Conservation (phyloP, 2,329 filamentous ascomycete species). For the Periconia sp. region DNA sequence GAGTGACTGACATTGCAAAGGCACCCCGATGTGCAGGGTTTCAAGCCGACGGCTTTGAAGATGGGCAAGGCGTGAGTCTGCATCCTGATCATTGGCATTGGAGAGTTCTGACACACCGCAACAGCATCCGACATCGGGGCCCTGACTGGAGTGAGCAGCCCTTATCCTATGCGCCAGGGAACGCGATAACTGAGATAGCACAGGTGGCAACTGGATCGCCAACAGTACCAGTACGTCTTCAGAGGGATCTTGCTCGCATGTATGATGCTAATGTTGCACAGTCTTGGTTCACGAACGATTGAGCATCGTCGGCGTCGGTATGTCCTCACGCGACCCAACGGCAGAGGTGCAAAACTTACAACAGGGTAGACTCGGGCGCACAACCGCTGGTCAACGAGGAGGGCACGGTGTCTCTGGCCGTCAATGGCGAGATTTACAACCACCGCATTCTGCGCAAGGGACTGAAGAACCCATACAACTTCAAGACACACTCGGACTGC, state of each 20-base stretch:
- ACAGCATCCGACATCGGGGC: constrained; percentile 89
- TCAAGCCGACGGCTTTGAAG: constrained; percentile 92
- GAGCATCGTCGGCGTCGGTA: constrained; percentile 96
- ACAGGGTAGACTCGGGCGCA: constrained; percentile 79
- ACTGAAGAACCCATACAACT: constrained; percentile 84
- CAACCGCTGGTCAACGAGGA: constrained; percentile 95
- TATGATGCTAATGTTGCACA: constrained; percentile 30
- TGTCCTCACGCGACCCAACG: constrained; percentile 46
- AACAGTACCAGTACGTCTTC: constrained; percentile 81
- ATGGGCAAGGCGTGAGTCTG: constrained; percentile 87
- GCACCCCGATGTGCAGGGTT: constrained; percentile 93
- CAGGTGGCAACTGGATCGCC: constrained; percentile 85
- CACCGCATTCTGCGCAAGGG: constrained; percentile 91
- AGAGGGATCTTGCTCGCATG: constrained; percentile 1
- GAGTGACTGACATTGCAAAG: constrained; percentile 48
- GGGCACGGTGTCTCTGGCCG: constrained; percentile 84
- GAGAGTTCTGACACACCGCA: constrained; percentile 42
- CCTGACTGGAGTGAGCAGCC: constrained; percentile 92
- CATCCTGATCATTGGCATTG: constrained; percentile 2
- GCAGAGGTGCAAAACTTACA: constrained; percentile 23
- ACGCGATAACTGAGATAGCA: constrained; percentile 40
- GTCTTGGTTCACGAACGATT: constrained; percentile 95
- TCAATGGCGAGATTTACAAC: constrained; percentile 99
- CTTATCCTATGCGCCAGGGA: constrained; percentile 32
- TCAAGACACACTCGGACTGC: constrained; percentile 98